phyloP scores from a whole-genome alignment of 176 grass and related monocot genomes.

The sorghum (Sorghum bicolor) region Sorghum_bicolor_NCBIv3 NC_012872.2:60691501-60692000 shows the following conservation, averaged over 20 bases:
- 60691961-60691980: not conserved
- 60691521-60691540: not conserved
- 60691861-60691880: not conserved
- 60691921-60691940: not conserved
- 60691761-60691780: conserved; percentile 26
- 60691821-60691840: not conserved
- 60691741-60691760: not conserved
- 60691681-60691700: not conserved
- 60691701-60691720: not conserved
- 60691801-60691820: conserved; percentile 16
- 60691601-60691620: too few relatives aligned
- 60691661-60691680: not conserved
- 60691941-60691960: not conserved
- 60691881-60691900: not conserved
- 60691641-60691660: not conserved
- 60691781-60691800: conserved; percentile 10
- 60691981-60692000: not conserved
- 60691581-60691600: too few relatives aligned
- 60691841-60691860: conserved; percentile 1
- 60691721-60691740: not conserved
- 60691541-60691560: not conserved
- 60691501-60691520: not conserved
- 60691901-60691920: not conserved
- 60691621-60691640: too few relatives aligned
- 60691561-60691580: not conserved